A percentile compares a stretch with the other conserved stretches of the same genome.
phyloP scores from a whole-genome alignment of 371 early-diverging fungal species.

The Mucor circinelloides region DNA sequence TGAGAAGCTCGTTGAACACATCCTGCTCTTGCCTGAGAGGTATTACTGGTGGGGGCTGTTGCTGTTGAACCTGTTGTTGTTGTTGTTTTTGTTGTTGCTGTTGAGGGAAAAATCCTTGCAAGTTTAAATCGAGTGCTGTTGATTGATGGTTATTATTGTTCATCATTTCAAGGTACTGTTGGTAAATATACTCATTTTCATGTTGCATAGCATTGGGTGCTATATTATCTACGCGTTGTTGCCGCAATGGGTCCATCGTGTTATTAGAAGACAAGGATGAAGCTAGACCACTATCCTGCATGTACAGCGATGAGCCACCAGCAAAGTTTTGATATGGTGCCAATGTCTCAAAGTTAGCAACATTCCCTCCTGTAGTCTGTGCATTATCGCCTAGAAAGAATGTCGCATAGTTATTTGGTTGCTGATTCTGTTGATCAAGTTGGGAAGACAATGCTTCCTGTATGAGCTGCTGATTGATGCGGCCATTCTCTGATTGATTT shows the following conservation, averaged over 20 bases:
- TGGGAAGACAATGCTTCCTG: not conserved
- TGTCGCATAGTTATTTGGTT: not conserved
- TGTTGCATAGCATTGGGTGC: not conserved
- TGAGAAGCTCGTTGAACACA: constrained; percentile 24
- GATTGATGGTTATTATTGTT: not conserved
- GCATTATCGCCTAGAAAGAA: not conserved
- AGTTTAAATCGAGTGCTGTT: constrained; percentile 1
- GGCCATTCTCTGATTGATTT: not conserved
- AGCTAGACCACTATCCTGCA: not conserved
- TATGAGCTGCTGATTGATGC: not conserved
- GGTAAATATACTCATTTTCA: not conserved
- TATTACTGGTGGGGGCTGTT: not conserved
- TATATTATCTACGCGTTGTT: not conserved
- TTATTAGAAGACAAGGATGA: not conserved
- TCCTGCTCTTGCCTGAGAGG: constrained; percentile 16
- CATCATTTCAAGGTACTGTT: not conserved
- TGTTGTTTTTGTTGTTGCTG: constrained; percentile 2
- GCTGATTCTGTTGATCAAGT: not conserved
- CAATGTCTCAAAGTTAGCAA: not conserved
- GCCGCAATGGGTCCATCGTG: not conserved
- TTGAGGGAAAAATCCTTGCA: not conserved
- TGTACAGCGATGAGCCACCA: not conserved
- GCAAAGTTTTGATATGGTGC: not conserved
- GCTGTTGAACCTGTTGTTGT: constrained; percentile 4
- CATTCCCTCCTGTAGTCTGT: not conserved